These are phyloP conservation scores for Diplogelasinospora grovesii DNA, from an alignment of 495 filamentous ascomycete species.

Conservation along the genomic window DNA sequence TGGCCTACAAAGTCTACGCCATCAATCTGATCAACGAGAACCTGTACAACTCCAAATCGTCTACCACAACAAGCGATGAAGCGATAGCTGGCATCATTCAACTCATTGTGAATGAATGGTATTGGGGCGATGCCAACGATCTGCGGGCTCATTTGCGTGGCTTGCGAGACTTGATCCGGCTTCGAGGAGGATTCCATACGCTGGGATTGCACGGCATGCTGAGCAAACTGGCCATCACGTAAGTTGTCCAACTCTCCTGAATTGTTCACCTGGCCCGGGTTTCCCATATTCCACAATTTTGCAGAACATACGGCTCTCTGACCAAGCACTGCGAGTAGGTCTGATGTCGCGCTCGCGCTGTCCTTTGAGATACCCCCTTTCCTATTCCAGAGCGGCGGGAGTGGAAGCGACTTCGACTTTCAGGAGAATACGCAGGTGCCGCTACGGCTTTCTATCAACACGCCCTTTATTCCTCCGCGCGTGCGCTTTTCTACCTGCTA, in stretches of 20 bases:
- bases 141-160: constrained; percentile 28
- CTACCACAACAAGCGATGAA: constrained; percentile 30
- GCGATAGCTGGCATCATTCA: constrained; percentile 30
- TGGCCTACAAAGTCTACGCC: constrained; percentile 29
- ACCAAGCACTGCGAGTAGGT: constrained; percentile 15
- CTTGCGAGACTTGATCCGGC: constrained; percentile 28
- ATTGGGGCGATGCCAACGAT: constrained; percentile 28
- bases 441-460: constrained; percentile 30
- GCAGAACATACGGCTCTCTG: too few species aligned
- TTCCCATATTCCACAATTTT: background rate
- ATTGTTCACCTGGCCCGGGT: background rate
- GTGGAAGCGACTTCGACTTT: constrained; percentile 25
- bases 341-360: constrained; percentile 27
- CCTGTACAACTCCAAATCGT: constrained; percentile 21
- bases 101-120: constrained; percentile 33
- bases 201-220: constrained; percentile 31
- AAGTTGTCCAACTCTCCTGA: constrained; percentile 5
- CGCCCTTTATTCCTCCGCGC: constrained; percentile 25
- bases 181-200: constrained; percentile 28
- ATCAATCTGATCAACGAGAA: constrained; percentile 32
- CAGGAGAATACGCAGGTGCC: constrained; percentile 19
- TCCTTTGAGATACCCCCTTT: constrained; percentile 26
- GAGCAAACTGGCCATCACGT: constrained; percentile 34
- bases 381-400: constrained; percentile 18
- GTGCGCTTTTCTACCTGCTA: constrained; percentile 22